phyloP scores from a whole-genome alignment of 331 rosid genomes.

The Pyracantha coccinea region DNA sequence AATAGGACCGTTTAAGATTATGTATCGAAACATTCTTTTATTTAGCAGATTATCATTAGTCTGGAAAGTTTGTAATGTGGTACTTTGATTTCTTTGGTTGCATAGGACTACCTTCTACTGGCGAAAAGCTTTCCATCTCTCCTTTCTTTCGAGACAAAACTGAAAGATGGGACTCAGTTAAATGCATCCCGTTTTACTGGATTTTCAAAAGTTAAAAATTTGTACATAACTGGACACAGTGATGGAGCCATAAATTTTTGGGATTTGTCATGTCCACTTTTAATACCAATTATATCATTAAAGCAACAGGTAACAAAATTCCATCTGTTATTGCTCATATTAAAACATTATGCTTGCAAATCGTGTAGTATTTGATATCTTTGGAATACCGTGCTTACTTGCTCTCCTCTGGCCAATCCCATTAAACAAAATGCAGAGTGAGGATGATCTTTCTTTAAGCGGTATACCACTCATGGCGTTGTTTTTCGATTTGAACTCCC shows the following conservation, averaged over 20 bases:
- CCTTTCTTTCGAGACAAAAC: conserved; percentile 46
- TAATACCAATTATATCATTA: conserved; percentile 54
- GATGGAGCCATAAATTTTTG: conserved; percentile 74
- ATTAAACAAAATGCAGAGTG: conserved; percentile 46
- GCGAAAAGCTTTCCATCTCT: conserved; percentile 51
- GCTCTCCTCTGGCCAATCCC: not conserved
- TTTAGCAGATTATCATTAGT: not conserved
- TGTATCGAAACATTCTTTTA: not conserved
- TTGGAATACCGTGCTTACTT: not conserved
- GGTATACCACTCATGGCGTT: conserved; percentile 70
- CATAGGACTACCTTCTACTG: conserved; percentile 52
- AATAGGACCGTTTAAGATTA: not conserved
- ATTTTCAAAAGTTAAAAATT: conserved; percentile 53
- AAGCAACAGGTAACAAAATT: conserved; percentile 63
- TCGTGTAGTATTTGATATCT: not conserved
- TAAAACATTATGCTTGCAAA: not conserved
- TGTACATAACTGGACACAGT: conserved; percentile 83
- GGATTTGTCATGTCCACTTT: conserved; percentile 72
- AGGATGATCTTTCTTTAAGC: conserved; percentile 64
- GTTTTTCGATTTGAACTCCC: conserved; percentile 39
- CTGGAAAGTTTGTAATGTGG: not conserved
- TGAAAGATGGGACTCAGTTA: conserved; percentile 42
- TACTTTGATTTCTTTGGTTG: conserved; percentile 9
- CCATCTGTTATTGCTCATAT: not conserved
- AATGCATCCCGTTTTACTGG: conserved; percentile 49